Conservation (phyloP, 1,139 yeast genomes). For the Zhuliangozyma blackwelliae region DNA sequence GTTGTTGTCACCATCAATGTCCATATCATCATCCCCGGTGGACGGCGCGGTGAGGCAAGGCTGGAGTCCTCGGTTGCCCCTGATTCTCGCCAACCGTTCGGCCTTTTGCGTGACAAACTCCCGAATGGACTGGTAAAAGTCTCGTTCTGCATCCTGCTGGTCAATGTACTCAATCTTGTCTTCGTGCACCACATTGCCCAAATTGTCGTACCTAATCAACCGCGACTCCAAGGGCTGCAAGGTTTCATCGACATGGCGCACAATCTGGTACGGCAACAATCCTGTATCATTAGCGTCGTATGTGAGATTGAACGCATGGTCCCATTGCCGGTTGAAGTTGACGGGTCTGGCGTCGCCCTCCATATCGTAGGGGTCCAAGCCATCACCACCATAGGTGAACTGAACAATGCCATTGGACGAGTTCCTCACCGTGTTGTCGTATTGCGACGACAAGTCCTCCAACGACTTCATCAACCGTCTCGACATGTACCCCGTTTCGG, state of each 20-base stretch:
- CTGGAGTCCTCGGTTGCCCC: slow-evolving; percentile 49
- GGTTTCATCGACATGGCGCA: slow-evolving; percentile 49
- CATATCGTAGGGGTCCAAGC: slow-evolving; percentile 97
- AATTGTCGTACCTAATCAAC: slow-evolving; percentile 66
- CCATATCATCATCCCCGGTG: slow-evolving; percentile 21
- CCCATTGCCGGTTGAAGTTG: slow-evolving; percentile 92
- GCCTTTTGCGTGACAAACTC: slow-evolving; percentile 60
- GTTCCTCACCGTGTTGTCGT: slow-evolving; percentile 92
- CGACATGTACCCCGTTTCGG: slow-evolving; percentile 99
- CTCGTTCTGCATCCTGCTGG: slow-evolving; percentile 81
- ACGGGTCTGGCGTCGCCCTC: slow-evolving; percentile 98
- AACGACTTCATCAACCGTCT: slow-evolving; percentile 97
- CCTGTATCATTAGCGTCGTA: slow-evolving; percentile 52
- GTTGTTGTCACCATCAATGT: slow-evolving; percentile 48
- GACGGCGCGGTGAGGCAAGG: slow-evolving; percentile 37
- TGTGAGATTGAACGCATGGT: slow-evolving; percentile 77
- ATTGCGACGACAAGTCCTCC: slow-evolving; percentile 91
- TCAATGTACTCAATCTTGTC: slow-evolving; percentile 62
- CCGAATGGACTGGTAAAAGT: slow-evolving; percentile 70
- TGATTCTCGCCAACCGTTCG: slow-evolving; percentile 46
- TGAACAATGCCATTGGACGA: slow-evolving; percentile 96
- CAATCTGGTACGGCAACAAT: slow-evolving; percentile 68
- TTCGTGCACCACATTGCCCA: slow-evolving; percentile 52
- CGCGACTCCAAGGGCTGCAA: slow-evolving; percentile 58
- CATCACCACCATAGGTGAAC: slow-evolving; percentile 98